Base-by-base conservation (phyloP, 1,139 yeast genomes). In the Magnusiomyces ingens region DNA sequence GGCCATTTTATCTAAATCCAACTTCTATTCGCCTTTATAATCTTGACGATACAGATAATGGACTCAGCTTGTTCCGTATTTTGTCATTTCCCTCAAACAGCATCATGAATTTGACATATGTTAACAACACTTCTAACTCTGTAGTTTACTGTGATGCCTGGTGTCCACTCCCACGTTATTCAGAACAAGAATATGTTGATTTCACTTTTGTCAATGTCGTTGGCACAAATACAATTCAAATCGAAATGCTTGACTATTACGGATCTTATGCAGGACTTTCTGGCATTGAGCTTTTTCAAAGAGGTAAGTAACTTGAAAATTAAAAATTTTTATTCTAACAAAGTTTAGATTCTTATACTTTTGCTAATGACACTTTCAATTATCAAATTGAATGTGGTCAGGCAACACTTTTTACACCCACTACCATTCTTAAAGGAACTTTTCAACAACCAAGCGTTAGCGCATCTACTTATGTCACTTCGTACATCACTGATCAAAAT, bases 81-180 rank as follows among this genome's bases (percentile, higher is more conserved):
- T 73, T 85, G 51, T 82, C 96, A 0, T 74, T 78, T 54, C 98
- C 98, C 1, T 78, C 89, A 46, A 79, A 84, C 61, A 91, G 98
- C 60, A 91, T 91, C 58, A 86, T 93, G 96, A 93, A 93, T 66
- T 70, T 93, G 60, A 83, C 96, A 0, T 93, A 89, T 64, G 72
- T 85, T 38, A 94, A 91, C 64, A 95, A 95, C 2, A 60, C 67
- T 1, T 77, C 89, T 1, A 57, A 84, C 53, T 71, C 69, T 60
- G 49, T 35, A 8, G 52, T 50, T 49, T 57, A 60, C 55, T 93
- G 99, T 74, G 96, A 90, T 67, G 95, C 96, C 0, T 85, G 80
- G 77, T 93, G 99, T 68, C 95, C 97, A 0, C 64, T 75, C 68
- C 61, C 72, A 60, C 51, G 71, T 71, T 45, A 70, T 67, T 59